Evolutionary conservation across 176 grass and related monocot species (phyloP).

Genomic region (Aegilops tauschii): DNA sequence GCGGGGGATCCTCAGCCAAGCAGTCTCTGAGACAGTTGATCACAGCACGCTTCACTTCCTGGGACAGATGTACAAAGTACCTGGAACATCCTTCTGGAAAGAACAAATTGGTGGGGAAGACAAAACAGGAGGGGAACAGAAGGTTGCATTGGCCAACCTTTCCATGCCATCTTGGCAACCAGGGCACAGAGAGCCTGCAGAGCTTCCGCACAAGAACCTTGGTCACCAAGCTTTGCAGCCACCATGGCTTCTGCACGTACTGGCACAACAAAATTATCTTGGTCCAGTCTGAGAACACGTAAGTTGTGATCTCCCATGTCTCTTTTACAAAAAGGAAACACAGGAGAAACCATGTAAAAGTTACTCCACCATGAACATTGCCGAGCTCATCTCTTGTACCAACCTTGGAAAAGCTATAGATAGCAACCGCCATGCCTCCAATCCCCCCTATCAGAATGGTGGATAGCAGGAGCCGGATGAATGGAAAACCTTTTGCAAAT

Average conservation of each 20-base stretch:
- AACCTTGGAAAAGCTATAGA: background rate
- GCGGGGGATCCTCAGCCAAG: fast-evolving
- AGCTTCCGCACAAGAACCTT: background rate
- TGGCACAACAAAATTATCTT: background rate
- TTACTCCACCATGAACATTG: background rate
- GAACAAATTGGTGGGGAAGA: no score
- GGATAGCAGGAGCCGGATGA: background rate
- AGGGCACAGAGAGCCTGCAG: background rate
- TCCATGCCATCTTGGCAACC: slow-evolving; percentile 9
- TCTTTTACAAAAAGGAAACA: background rate
- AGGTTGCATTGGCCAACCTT: slow-evolving; percentile 24
- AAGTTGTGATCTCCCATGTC: background rate
- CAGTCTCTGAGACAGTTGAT: background rate
- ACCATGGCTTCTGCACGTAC: background rate
- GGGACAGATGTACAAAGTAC: background rate
- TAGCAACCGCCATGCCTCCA: background rate
- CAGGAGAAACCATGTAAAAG: slow-evolving; percentile 9
- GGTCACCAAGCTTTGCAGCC: background rate
- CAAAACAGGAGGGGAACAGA: fast-evolving
- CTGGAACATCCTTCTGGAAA: fast-evolving
- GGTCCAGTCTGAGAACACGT: slow-evolving; percentile 32
- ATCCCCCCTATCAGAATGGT: background rate
- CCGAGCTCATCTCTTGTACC: background rate
- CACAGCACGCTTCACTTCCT: background rate
- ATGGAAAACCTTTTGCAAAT: background rate